These are phyloP conservation scores for Moricandia moricandioides DNA, from an alignment of 345 rosid genomes.

Conservation along the genomic window DNA sequence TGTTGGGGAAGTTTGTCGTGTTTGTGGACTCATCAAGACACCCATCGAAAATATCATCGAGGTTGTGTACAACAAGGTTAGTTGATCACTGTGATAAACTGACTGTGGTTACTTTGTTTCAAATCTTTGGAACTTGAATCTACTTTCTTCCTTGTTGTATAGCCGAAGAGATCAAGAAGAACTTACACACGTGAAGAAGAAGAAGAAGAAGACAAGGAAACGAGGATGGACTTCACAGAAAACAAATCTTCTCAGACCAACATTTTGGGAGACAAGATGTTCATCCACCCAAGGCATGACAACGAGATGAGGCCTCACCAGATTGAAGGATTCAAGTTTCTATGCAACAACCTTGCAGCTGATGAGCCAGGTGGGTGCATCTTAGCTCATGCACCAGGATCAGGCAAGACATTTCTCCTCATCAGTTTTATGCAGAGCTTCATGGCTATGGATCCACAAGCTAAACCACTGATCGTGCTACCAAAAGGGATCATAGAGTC, in stretches of 20 bases:
- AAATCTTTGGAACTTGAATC: not conserved
- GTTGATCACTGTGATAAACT: constrained; percentile 10
- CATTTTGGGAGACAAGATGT: constrained; percentile 52
- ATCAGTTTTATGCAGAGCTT: constrained; percentile 91
- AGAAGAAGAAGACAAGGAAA: constrained; percentile 42
- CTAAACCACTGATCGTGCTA: constrained; percentile 75
- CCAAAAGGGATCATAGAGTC: constrained; percentile 81
- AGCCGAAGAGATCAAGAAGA: constrained; percentile 62
- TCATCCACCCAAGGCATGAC: constrained; percentile 83
- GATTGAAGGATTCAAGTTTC: constrained; percentile 75
- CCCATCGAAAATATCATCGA: constrained; percentile 76
- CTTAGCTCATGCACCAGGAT: constrained; percentile 96
- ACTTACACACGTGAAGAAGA: constrained; percentile 47
- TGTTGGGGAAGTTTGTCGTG: constrained; percentile 79
- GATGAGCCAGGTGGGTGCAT: constrained; percentile 91
- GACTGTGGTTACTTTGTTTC: not conserved
- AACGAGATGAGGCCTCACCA: constrained; percentile 91
- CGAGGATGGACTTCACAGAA: constrained; percentile 33
- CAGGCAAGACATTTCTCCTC: constrained; percentile 90
- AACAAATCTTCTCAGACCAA: constrained; percentile 40
- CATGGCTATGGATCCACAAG: constrained; percentile 72
- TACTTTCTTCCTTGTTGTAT: constrained; percentile 12
- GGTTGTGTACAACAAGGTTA: constrained; percentile 73
- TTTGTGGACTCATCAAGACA: constrained; percentile 76
- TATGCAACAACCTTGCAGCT: constrained; percentile 61